Conservation (phyloP, 2,329 filamentous ascomycete genomes). For the Cyanodermella asteris region DNA sequence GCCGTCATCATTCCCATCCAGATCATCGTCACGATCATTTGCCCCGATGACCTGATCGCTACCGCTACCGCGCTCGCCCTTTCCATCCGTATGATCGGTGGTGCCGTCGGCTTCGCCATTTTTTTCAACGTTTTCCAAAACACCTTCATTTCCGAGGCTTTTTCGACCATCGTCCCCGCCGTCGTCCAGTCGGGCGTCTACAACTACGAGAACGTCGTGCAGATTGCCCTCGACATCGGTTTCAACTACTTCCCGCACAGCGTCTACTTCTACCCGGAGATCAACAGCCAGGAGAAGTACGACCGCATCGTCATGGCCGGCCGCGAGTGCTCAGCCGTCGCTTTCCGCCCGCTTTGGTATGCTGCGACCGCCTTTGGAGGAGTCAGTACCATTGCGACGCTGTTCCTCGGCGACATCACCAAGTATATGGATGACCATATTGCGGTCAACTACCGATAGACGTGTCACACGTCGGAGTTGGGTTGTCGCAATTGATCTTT, state of each 20-base stretch:
- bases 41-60: conserved; percentile 45
- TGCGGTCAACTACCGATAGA: too few species aligned
- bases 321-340: conserved; percentile 32
- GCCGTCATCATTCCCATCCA: conserved; percentile 46
- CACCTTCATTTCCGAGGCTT: conserved; percentile 24
- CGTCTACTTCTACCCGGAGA: conserved; percentile 28
- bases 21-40: conserved; percentile 48
- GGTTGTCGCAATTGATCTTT: too few species aligned
- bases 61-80: conserved; percentile 47
- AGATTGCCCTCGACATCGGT: conserved; percentile 30
- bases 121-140: conserved; percentile 30
- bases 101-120: conserved; percentile 40
- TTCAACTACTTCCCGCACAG: conserved; percentile 28
- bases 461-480: too few species aligned
- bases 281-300: conserved; percentile 29
- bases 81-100: conserved; percentile 45
- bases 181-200: conserved; percentile 29
- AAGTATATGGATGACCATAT: conserved; percentile 37
- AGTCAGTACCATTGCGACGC: conserved; percentile 32
- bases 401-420: conserved; percentile 36
- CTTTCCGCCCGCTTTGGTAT: conserved; percentile 40
- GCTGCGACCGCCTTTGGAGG: conserved; percentile 39
- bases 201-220: conserved; percentile 24
- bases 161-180: conserved; percentile 26
- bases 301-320: conserved; percentile 32